Evolutionary conservation across 495 filamentous ascomycete genomes (phyloP).

Genomic region (Clavariopsis aquatica): DNA sequence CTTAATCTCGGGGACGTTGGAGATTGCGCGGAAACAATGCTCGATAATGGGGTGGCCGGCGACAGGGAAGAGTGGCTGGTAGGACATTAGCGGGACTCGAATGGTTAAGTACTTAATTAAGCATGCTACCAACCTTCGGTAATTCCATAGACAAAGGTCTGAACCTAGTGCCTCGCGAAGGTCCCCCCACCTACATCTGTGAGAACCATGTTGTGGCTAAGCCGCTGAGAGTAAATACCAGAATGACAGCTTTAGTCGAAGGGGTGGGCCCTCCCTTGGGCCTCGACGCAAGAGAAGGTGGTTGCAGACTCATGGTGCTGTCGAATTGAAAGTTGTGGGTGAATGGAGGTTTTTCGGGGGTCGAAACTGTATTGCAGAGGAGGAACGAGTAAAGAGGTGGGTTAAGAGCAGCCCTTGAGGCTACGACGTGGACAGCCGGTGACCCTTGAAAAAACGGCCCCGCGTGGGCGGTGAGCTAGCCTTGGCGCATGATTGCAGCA

Average conservation of each 20-base stretch:
- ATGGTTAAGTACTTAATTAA: constrained; percentile 1
- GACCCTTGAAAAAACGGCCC: constrained; percentile 9
- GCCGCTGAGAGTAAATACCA: constrained; percentile 51
- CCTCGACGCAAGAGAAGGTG: constrained; percentile 38
- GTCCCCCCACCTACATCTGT: constrained; percentile 76
- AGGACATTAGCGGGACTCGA: constrained; percentile 14
- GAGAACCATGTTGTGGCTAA: constrained; percentile 23
- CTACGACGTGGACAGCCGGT: constrained; percentile 12
- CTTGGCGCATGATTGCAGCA: constrained; percentile 6
- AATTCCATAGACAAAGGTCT: constrained; percentile 94
- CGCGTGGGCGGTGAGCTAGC: constrained; percentile 15
- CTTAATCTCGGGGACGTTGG: constrained; percentile 87
- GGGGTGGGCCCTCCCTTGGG: constrained; percentile 43
- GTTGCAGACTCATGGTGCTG: constrained; percentile 42
- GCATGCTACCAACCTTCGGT: constrained; percentile 70
- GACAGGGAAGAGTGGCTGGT: constrained; percentile 95
- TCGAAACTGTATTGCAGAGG: neutral
- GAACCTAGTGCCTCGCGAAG: constrained; percentile 93
- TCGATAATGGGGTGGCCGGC: constrained; percentile 97
- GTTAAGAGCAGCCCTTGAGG: neutral
- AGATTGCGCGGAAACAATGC: constrained; percentile 91
- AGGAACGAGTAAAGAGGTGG: neutral
- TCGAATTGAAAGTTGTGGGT: neutral
- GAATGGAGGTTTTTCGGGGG: neutral
- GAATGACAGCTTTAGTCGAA: constrained; percentile 71